These are phyloP conservation scores for Dactylella cylindrospora DNA, from an alignment of 2,329 filamentous ascomycete genomes.

Conservation along the genomic window DNA sequence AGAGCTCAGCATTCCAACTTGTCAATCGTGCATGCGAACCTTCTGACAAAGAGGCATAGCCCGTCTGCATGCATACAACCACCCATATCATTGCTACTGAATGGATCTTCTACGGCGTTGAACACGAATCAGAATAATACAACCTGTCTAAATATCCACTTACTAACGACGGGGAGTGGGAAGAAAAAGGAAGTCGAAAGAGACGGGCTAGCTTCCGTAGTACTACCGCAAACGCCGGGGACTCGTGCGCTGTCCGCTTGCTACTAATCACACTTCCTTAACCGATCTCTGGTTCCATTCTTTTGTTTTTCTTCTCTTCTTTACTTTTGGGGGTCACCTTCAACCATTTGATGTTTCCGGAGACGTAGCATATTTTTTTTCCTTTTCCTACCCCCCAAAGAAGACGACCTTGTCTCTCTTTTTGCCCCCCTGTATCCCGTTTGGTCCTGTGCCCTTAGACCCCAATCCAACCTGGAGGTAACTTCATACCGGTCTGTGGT, in stretches of 20 bases:
- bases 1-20: slow-evolving; percentile 42
- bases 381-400: slow-evolving; percentile 28
- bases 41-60: slow-evolving; percentile 36
- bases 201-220: slow-evolving; percentile 14
- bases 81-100: slow-evolving; percentile 33
- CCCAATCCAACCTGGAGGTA: slow-evolving; percentile 25
- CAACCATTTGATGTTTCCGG: slow-evolving; percentile 36
- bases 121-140: slow-evolving; percentile 42
- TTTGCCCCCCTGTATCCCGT: slow-evolving; percentile 34
- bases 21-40: slow-evolving; percentile 30
- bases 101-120: slow-evolving; percentile 24
- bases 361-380: slow-evolving; percentile 33
- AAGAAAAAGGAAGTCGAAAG: slow-evolving; percentile 32
- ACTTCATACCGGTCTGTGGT: slow-evolving; percentile 30
- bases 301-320: slow-evolving; percentile 6
- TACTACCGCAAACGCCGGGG: slow-evolving; percentile 15
- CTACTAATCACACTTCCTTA: slow-evolving; percentile 17
- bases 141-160: slow-evolving; percentile 13
- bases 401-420: slow-evolving; percentile 42
- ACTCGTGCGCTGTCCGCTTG: slow-evolving; percentile 26
- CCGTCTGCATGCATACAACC: slow-evolving; percentile 42
- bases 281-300: slow-evolving; percentile 6
- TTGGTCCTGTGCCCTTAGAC: slow-evolving; percentile 35
- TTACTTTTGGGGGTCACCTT: slow-evolving; percentile 31
- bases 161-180: slow-evolving; percentile 13